Percentiles rank a stretch among this genome's conserved stretches.
These are phyloP conservation scores for Entamoeba histolytica DNA, from an alignment of 208 protist genomes.

Conservation along the genomic window DNA sequence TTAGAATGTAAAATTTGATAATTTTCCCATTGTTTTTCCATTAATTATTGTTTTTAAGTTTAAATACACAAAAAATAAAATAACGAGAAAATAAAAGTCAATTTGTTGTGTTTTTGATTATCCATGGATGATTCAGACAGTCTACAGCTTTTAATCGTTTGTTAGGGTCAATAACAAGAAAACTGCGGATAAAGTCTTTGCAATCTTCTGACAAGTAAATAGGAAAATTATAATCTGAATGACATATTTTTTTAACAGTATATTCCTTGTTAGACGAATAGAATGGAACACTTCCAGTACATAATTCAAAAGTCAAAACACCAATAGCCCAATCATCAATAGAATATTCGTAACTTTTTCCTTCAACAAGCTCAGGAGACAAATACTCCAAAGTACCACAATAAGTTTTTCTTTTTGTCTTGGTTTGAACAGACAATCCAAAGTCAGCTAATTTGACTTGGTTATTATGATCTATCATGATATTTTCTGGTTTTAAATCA, in stretches of 20 bases:
- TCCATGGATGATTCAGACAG: neutral
- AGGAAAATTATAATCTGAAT: neutral
- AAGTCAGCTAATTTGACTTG: slow-evolving; percentile 35
- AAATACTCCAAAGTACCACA: slow-evolving; percentile 32
- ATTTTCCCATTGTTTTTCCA: too few species aligned
- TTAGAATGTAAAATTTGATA: too few species aligned
- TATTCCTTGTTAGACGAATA: neutral
- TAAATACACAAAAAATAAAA: too few species aligned
- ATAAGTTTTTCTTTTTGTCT: slow-evolving; percentile 1
- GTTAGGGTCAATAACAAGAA: neutral
- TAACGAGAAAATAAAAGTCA: too few species aligned
- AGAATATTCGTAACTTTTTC: neutral
- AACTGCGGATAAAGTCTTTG: neutral
- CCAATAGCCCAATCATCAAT: neutral
- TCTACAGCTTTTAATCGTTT: neutral
- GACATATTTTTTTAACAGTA: neutral
- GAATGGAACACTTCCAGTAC: neutral
- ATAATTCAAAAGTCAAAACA: neutral
- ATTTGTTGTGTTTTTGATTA: neutral
- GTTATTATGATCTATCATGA: slow-evolving; percentile 16
- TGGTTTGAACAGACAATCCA: slow-evolving; percentile 16
- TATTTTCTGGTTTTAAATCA: slow-evolving; percentile 34
- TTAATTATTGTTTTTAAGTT: too few species aligned
- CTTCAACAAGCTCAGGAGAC: slow-evolving; percentile 24
- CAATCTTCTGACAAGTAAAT: neutral